Percentiles rank a stretch among this genome's conserved stretches.
Conservation (phyloP, 2,329 filamentous ascomycete genomes). For the Onygena corvina region DNA sequence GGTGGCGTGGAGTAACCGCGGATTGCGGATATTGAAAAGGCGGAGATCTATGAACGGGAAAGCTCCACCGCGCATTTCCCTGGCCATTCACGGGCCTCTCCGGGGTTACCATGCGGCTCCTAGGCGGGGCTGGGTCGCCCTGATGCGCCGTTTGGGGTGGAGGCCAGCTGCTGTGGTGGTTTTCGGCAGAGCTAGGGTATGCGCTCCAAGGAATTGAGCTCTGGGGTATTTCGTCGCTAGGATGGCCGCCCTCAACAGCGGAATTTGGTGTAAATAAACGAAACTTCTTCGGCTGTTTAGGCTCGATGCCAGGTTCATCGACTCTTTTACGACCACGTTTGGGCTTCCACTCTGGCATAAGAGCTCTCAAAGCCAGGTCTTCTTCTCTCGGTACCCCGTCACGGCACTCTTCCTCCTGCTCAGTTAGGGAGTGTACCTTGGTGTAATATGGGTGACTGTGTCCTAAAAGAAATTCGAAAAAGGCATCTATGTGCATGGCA, state of each 20-base stretch:
- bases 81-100: slow-evolving; percentile 9
- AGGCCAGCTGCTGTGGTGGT: slow-evolving; percentile 28
- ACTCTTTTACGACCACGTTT: slow-evolving; percentile 51
- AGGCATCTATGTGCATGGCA: slow-evolving; percentile 87
- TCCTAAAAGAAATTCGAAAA: slow-evolving; percentile 77
- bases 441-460: slow-evolving; percentile 70
- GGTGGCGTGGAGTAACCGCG: slow-evolving; percentile 52
- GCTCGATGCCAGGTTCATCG: slow-evolving; percentile 49
- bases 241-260: background rate
- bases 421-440: slow-evolving; percentile 54
- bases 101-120: slow-evolving; percentile 13
- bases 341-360: slow-evolving; percentile 62
- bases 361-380: slow-evolving; percentile 71
- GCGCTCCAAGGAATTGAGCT: slow-evolving; percentile 40
- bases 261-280: slow-evolving; percentile 42
- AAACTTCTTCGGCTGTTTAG: slow-evolving; percentile 45
- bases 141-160: slow-evolving; percentile 17
- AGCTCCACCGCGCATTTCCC: slow-evolving; percentile 32
- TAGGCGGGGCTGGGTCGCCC: slow-evolving; percentile 20
- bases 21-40: slow-evolving; percentile 63
- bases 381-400: slow-evolving; percentile 79
- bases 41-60: slow-evolving; percentile 48
- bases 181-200: slow-evolving; percentile 39
- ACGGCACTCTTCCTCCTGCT: slow-evolving; percentile 53
- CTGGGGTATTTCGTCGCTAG: slow-evolving; percentile 1